Evolutionary conservation across 2,329 filamentous ascomycete species (phyloP), one percentile per base, ranked within the genome.

Genomic region (Aspergillus floridensis): DNA sequence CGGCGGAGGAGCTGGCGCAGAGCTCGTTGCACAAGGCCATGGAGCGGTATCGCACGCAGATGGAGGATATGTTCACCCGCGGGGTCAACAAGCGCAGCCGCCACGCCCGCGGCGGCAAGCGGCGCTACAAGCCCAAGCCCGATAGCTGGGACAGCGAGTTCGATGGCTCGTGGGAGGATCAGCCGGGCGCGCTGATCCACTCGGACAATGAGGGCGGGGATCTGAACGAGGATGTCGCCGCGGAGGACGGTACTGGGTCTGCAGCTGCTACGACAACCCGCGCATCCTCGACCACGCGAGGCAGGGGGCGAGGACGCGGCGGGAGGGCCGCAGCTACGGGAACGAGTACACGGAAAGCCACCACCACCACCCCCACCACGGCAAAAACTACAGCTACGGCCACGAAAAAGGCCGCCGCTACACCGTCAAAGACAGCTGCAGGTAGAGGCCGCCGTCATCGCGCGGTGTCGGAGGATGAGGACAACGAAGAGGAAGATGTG

Each of bases 121-220:
- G 81, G 68, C 86, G 80, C 63, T 80, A 90, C 61, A 93, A 90
- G 71, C 88, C 91, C 0, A 91, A 88, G 72, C 93, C 93, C 1
- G 84, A 86, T 11, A 82, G 81, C 2, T 98, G 93, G 92, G 92
- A 98, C 70, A 91, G 86, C n/a, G 93, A 98, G 65, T 79, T 93
- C 26, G 89, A 96, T 53, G 95, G 93, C 0, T 82, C 83, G 53
- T 98, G 93, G 93, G 89, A 89, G 61, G 89, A 95, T 51, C 86
- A 92, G 59, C 86, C 90, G 0, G 88, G 85, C 7, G 90, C 88
- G 1, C 74, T 87, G 5, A 81, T 87, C 49, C 77, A 77, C 59
- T 79, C 79, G 2, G 80, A 83, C n/a, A 72, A 79, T 21, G 77
- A 83, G 61, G 78, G 79, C 21, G 82, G 80, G 16, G 79, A 79